A percentile compares a stretch with the other conserved stretches of the same genome.
Conservation (phyloP, 805 yeast genomes). For the Pichia exigua region DNA sequence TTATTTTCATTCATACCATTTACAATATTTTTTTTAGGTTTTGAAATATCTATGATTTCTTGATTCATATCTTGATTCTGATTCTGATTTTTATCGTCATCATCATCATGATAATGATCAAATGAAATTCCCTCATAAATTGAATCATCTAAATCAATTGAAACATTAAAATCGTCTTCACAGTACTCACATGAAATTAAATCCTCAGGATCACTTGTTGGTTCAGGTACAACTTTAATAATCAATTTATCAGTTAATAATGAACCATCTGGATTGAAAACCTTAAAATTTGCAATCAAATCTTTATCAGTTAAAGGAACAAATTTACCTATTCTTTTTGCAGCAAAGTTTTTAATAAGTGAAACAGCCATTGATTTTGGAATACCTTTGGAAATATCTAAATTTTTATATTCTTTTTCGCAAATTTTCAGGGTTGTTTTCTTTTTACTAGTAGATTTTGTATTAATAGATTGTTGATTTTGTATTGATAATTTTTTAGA, state of each 20-base stretch:
- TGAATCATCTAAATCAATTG: neutral
- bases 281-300: slow-evolving; percentile 32
- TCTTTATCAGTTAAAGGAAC: slow-evolving; percentile 38
- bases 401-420: slow-evolving; percentile 33
- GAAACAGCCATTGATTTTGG: slow-evolving; percentile 33
- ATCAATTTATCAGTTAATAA: slow-evolving; percentile 15
- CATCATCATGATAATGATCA: neutral
- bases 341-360: slow-evolving; percentile 5
- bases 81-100: neutral
- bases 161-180: neutral
- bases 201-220: slow-evolving; percentile 6
- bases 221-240: slow-evolving; percentile 24
- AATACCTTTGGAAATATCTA: slow-evolving; percentile 35
- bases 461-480: slow-evolving; percentile 9
- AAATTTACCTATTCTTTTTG: slow-evolving; percentile 37
- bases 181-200: slow-evolving; percentile 7
- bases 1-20: neutral
- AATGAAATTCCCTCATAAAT: too few species aligned
- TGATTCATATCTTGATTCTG: neutral
- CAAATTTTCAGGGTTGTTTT: slow-evolving; percentile 24
- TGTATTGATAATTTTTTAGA: slow-evolving; percentile 17
- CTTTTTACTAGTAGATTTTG: neutral
- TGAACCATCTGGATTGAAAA: slow-evolving; percentile 38
- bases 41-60: neutral
- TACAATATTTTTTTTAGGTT: neutral